A percentile compares a stretch with the other conserved stretches of the same genome.
Conservation (phyloP, 2,329 filamentous ascomycete genomes). For the Ceratocystis colombiana region DNA sequence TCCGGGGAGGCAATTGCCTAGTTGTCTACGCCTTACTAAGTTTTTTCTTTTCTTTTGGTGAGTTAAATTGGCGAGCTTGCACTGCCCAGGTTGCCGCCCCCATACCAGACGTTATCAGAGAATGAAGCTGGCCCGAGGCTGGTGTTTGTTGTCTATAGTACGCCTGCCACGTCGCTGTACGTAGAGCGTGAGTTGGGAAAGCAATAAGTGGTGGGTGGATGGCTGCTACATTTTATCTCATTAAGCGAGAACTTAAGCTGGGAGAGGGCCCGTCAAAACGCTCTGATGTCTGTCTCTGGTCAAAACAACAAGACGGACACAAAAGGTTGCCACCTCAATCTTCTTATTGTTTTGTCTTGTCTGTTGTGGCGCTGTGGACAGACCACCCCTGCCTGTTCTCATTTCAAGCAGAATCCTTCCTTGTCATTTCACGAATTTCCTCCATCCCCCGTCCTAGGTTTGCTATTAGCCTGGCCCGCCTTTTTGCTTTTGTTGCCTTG, state of each 20-base stretch:
- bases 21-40: too few relatives aligned
- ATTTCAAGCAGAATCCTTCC: slow-evolving; percentile 7
- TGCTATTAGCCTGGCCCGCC: too few relatives aligned
- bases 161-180: too few relatives aligned
- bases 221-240: neutral
- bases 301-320: slow-evolving; percentile 7
- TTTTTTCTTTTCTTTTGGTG: neutral
- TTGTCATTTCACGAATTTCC: slow-evolving; percentile 1
- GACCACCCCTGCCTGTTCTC: slow-evolving; percentile 6
- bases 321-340: neutral
- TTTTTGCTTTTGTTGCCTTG: too few relatives aligned
- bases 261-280: neutral
- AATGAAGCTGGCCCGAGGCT: too few relatives aligned
- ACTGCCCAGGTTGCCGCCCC: too few relatives aligned
- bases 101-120: too few relatives aligned
- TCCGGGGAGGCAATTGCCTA: too few relatives aligned
- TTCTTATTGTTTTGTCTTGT: slow-evolving; percentile 3
- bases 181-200: neutral
- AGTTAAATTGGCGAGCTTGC: neutral
- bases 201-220: neutral
- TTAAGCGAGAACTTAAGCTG: slow-evolving; percentile 6
- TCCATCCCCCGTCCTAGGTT: neutral
- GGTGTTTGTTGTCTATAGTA: too few relatives aligned
- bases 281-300: neutral
- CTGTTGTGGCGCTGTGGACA: neutral